These are phyloP conservation scores for Lanmaoa pseudosensibilis DNA, from an alignment of 768 basidiomycete genomes.

Conservation along the genomic window DNA sequence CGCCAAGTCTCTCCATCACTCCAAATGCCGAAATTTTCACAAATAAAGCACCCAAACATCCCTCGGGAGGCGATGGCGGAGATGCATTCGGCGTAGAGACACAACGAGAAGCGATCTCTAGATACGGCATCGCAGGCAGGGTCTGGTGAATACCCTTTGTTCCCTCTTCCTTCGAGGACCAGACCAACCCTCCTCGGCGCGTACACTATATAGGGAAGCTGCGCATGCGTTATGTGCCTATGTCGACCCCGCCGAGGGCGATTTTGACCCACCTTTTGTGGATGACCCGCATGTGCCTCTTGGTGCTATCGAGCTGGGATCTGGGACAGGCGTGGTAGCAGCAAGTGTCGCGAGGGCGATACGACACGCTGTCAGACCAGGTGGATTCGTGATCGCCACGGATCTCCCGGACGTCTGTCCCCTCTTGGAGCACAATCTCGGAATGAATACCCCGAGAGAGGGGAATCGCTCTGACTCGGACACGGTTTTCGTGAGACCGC, in stretches of 20 bases:
- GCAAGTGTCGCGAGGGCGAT: slow-evolving; percentile 48
- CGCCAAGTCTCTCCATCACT: slow-evolving; percentile 41
- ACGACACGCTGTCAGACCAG: neutral
- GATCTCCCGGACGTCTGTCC: slow-evolving; percentile 76
- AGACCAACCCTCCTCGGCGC: slow-evolving; percentile 1
- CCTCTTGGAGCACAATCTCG: slow-evolving; percentile 45
- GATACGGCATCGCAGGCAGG: slow-evolving; percentile 81
- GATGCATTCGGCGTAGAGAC: slow-evolving; percentile 32
- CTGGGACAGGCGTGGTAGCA: slow-evolving; percentile 70
- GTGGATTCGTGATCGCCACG: slow-evolving; percentile 50
- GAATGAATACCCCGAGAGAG: neutral
- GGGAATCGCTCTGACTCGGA: slow-evolving; percentile 18
- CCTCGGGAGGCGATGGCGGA: neutral
- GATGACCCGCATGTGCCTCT: slow-evolving; percentile 12
- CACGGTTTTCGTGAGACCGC: slow-evolving; percentile 46
- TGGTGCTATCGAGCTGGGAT: slow-evolving; percentile 72
- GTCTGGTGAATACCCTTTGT: slow-evolving; percentile 63
- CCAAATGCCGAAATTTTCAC: slow-evolving; percentile 21
- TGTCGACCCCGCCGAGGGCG: slow-evolving; percentile 37
- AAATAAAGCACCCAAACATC: neutral
- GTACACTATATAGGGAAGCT: slow-evolving; percentile 59
- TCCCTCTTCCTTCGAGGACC: slow-evolving; percentile 11
- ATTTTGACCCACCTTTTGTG: slow-evolving; percentile 59
- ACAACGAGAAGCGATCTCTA: slow-evolving; percentile 60
- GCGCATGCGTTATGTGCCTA: slow-evolving; percentile 62